These are phyloP conservation scores for Aspergillus mulundensis DNA, from an alignment of 495 filamentous ascomycete genomes.

Conservation along the genomic window DNA sequence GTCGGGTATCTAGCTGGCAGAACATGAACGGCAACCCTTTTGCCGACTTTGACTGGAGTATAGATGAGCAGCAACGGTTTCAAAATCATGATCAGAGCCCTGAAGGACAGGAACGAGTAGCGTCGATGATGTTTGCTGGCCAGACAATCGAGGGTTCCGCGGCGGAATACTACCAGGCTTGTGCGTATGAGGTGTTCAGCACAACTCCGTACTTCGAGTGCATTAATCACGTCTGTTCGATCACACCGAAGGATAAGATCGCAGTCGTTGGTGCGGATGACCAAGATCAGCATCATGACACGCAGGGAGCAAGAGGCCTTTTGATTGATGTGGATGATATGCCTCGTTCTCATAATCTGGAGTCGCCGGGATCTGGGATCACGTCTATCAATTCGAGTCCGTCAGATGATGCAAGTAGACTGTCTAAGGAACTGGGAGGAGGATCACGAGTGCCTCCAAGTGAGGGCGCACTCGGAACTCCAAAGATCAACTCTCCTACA, in stretches of 20 bases:
- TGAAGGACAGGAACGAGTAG: background rate
- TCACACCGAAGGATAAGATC: conserved; percentile 28
- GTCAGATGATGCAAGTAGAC: conserved; percentile 5
- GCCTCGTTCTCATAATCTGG: conserved; percentile 7
- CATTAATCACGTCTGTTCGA: conserved; percentile 43
- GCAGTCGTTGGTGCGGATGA: background rate
- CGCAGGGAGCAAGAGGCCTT: conserved; percentile 9
- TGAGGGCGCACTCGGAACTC: background rate
- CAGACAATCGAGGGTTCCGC: conserved; percentile 36
- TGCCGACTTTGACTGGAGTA: conserved; percentile 14
- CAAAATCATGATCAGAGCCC: background rate
- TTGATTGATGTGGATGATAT: conserved; percentile 34
- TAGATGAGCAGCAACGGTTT: conserved; percentile 3
- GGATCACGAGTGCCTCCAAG: background rate
- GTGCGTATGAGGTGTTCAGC: conserved; percentile 48
- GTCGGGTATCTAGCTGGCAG: conserved; percentile 14
- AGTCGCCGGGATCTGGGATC: background rate
- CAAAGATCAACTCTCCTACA: background rate
- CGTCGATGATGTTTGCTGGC: conserved; percentile 30
- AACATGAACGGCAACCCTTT: conserved; percentile 21
- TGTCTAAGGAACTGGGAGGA: background rate
- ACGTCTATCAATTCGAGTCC: conserved; percentile 12
- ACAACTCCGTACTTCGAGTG: conserved; percentile 49
- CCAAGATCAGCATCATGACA: too few relatives aligned
- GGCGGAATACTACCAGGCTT: conserved; percentile 52